Percentiles rank a stretch among this genome's conserved stretches.
phyloP scores from a whole-genome alignment of 345 rosid genomes.

The Geranium rotundifolium region DNA sequence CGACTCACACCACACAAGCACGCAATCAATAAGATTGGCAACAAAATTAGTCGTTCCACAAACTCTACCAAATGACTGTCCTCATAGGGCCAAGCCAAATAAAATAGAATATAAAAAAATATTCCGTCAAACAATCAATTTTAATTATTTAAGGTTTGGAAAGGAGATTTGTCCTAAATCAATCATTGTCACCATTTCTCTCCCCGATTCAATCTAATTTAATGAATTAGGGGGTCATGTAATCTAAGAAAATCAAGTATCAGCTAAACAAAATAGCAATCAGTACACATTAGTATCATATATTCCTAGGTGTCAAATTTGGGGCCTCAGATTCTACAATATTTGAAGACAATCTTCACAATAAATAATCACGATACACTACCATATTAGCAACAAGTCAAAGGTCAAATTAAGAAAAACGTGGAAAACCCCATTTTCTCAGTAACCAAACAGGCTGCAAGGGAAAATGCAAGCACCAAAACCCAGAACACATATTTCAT shows the following conservation, averaged over 20 bases:
- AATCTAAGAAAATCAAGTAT: not conserved
- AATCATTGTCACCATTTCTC: not conserved
- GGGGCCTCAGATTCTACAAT: not conserved
- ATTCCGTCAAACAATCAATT: not conserved
- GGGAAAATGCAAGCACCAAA: not conserved
- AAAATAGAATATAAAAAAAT: no score
- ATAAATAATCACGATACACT: not conserved
- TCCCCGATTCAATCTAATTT: not conserved
- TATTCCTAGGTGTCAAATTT: not conserved
- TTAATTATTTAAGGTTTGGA: no score
- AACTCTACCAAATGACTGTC: no score
- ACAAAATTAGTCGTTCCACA: not conserved
- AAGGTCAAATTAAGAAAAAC: not conserved
- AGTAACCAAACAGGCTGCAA: not conserved
- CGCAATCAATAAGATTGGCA: not conserved
- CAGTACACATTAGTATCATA: no score
- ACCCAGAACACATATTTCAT: no score
- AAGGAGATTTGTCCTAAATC: not conserved
- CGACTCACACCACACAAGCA: not conserved
- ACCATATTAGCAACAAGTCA: not conserved
- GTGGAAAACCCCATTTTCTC: not conserved
- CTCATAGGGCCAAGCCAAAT: no score
- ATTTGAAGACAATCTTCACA: not conserved
- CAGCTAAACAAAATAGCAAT: not conserved
- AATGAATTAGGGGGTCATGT: not conserved